A percentile compares a stretch with the other conserved stretches of the same genome.
These are phyloP conservation scores for Coelastrella sp. DNA, from an alignment of 139 green algal species.

Conservation along the genomic window DNA sequence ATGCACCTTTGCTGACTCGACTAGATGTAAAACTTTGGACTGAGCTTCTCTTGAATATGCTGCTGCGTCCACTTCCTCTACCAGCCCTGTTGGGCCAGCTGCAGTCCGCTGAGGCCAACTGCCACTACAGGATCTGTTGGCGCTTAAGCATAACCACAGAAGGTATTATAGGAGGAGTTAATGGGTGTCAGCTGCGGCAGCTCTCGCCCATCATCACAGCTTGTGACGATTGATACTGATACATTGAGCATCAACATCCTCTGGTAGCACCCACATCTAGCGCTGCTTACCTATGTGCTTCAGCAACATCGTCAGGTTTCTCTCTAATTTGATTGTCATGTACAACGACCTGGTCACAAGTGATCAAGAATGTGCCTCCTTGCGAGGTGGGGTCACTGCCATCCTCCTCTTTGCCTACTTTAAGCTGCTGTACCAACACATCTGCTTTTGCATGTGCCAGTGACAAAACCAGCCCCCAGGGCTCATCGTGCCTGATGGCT, in stretches of 20 bases:
- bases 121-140: too few relatives aligned
- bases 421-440: slow-evolving; percentile 59
- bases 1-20: too few relatives aligned
- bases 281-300: slow-evolving; percentile 56
- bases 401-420: background rate
- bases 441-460: slow-evolving; percentile 83
- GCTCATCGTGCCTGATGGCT: slow-evolving; percentile 68
- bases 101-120: too few relatives aligned
- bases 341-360: slow-evolving; percentile 82
- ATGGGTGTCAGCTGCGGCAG: too few relatives aligned
- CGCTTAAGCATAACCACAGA: too few relatives aligned
- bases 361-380: slow-evolving; percentile 45
- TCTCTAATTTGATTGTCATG: slow-evolving; percentile 78
- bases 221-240: background rate
- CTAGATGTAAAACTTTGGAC: too few relatives aligned
- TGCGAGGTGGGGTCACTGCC: background rate
- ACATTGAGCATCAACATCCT: background rate
- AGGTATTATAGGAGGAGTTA: too few relatives aligned
- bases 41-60: too few relatives aligned
- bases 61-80: too few relatives aligned
- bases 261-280: too few relatives aligned
- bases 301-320: slow-evolving; percentile 74
- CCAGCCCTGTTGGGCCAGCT: too few relatives aligned
- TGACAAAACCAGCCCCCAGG: slow-evolving; percentile 71
- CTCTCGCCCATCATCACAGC: too few relatives aligned